phyloP scores from a whole-genome alignment of 2,329 filamentous ascomycete species.

The Rhinocladiella mackenziei region DNA sequence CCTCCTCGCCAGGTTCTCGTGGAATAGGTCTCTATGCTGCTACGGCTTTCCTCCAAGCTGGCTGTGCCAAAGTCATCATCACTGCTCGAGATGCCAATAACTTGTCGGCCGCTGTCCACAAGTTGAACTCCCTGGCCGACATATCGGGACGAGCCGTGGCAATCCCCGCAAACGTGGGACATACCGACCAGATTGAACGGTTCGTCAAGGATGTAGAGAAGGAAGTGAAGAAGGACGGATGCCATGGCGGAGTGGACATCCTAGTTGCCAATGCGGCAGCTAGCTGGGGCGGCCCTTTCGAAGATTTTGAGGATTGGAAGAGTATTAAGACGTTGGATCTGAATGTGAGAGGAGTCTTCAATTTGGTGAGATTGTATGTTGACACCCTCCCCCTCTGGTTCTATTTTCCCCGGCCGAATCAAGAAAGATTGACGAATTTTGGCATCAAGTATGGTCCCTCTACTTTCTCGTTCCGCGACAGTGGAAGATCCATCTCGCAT shows the following conservation, averaged over 20 bases:
- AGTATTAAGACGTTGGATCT: constrained; percentile 20
- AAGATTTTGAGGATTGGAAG: constrained; percentile 17
- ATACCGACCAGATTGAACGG: constrained; percentile 16
- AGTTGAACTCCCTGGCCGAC: constrained; percentile 19
- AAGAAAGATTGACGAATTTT: too few species aligned
- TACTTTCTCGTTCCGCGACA: constrained; percentile 10
- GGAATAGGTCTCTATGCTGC: constrained; percentile 30
- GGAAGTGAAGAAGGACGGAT: constrained; percentile 4
- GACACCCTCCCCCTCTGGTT: too few species aligned
- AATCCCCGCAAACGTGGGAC: constrained; percentile 20
- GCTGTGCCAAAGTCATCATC: constrained; percentile 17
- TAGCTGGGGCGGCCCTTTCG: constrained; percentile 23
- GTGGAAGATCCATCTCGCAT: constrained; percentile 11
- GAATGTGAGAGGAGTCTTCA: constrained; percentile 21
- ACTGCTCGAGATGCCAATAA: constrained; percentile 16
- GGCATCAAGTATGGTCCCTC: constrained; percentile 16
- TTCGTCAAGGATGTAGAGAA: constrained; percentile 15
- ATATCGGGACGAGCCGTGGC: constrained; percentile 9
- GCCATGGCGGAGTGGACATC: constrained; percentile 14
- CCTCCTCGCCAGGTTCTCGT: constrained; percentile 27
- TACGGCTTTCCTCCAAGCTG: constrained; percentile 17
- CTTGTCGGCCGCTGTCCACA: constrained; percentile 4
- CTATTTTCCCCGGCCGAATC: too few species aligned
- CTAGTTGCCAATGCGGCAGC: constrained; percentile 27
- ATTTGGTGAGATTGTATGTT: constrained; percentile 30